Base-by-base conservation (phyloP, 2,329 filamentous ascomycete genomes). In the Ophiostoma tasmaniense region DNA sequence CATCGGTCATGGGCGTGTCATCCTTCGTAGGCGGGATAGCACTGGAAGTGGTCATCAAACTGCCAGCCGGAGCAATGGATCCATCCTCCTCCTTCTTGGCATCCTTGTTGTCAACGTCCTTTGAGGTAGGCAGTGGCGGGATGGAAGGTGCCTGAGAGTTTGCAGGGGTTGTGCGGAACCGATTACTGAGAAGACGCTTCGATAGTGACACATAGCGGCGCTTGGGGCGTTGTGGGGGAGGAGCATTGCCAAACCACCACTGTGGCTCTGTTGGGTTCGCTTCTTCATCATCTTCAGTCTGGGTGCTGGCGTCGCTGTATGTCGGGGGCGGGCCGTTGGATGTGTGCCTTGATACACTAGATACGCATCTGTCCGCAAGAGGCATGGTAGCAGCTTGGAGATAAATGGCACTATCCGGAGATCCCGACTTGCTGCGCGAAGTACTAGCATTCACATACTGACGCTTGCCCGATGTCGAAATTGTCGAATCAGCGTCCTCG, bases 271-370 rank as follows among this genome's bases (percentile, higher is more conserved):
- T 65, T 2, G 64, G 64, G 2, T 65, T 65, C 22, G 82, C 82
- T 17, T 82, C 83, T 39, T 81, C 79, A 0, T 84, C 83, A 0
- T 81, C 80, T 37, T 87, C 85, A 0, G 85, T 87, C 73, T 88
- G 85, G 1, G 84, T 80, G 5, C 78, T 76, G 11, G 78, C 82
- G 73, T 87, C 82, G 66, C 81, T 77, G 72, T 87, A 87, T 20
- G 78, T 78, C 7, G 79, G 75, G 13, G 78, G 77, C 2, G 79
- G 78, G 0, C 76, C 75, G 1, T 76, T 74, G 0, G 83, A 82
- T 3, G 76, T 73, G 61, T 77, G 79, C 7, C 80, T 78, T 1
- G 80, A 80, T 3, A 73, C 73, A 50, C 73, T 69, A 0, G 75
- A 73, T 2, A 71, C 69, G 2, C 79, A 78, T 2, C 75, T 75